phyloP scores from a whole-genome alignment of 257 asterid species.

The Sherardia arvensis region DNA sequence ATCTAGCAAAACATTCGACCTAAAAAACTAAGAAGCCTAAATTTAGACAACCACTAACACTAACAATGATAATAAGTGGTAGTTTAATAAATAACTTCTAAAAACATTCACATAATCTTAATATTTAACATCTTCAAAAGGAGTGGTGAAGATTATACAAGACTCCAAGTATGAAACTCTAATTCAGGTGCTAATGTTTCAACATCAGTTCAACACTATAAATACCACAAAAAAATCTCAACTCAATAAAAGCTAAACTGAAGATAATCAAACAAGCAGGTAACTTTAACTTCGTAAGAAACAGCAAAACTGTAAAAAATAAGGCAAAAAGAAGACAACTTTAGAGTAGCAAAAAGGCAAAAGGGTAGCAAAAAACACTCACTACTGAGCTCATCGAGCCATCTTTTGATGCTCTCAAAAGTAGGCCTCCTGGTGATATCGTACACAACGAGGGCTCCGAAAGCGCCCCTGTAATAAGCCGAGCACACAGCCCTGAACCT shows the following conservation, averaged over 20 bases:
- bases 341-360: no score
- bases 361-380: slow-evolving; percentile 5
- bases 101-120: no score
- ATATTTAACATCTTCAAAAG: background rate
- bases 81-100: background rate
- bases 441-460: slow-evolving; percentile 59
- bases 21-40: background rate
- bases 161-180: background rate
- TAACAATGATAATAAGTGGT: no score
- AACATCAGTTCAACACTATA: background rate
- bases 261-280: background rate
- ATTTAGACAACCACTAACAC: background rate
- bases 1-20: background rate
- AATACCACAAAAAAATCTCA: background rate
- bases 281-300: background rate
- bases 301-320: background rate
- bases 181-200: background rate
- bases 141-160: background rate
- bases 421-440: slow-evolving; percentile 50
- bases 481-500: slow-evolving; percentile 75
- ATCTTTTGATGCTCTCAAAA: slow-evolving; percentile 43
- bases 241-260: background rate
- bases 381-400: slow-evolving; percentile 73
- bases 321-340: background rate
- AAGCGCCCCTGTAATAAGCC: slow-evolving; percentile 72